These are phyloP conservation scores for Pseudocercospora fijiensis DNA, from an alignment of 2,329 filamentous ascomycete genomes.

Conservation along the genomic window DNA sequence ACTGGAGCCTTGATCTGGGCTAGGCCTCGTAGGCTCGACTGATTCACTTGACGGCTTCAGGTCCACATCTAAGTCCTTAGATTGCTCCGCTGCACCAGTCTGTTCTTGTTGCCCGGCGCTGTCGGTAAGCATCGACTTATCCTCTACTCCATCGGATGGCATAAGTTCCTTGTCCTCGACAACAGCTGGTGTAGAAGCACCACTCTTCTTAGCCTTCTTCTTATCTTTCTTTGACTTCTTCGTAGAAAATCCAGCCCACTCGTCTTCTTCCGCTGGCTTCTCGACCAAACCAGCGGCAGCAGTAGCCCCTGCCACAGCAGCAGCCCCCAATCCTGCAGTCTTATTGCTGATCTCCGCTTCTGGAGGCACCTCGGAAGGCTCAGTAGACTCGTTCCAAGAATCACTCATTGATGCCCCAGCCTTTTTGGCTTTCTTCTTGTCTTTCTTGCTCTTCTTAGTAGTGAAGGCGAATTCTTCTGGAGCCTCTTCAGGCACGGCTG, in stretches of 20 bases:
- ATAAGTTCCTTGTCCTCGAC: background rate
- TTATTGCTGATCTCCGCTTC: slow-evolving; percentile 8
- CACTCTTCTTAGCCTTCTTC: slow-evolving; percentile 40
- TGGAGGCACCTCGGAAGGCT: slow-evolving; percentile 10
- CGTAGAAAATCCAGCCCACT: slow-evolving; percentile 23
- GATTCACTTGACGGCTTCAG: background rate
- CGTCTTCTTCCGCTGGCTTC: slow-evolving; percentile 20
- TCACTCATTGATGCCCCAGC: slow-evolving; percentile 5
- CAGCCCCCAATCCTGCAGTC: slow-evolving; percentile 11
- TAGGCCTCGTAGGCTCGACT: background rate
- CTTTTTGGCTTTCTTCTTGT: slow-evolving; percentile 36
- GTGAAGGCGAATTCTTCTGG: slow-evolving; percentile 17
- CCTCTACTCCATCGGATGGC: background rate
- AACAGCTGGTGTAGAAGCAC: slow-evolving; percentile 14
- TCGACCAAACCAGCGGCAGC: slow-evolving; percentile 8
- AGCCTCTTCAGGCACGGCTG: slow-evolving; percentile 6
- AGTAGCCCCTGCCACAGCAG: slow-evolving; percentile 13
- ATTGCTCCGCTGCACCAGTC: background rate
- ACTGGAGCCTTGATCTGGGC: slow-evolving; percentile 14
- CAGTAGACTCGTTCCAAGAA: slow-evolving; percentile 7
- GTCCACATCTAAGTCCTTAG: background rate
- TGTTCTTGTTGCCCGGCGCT: background rate
- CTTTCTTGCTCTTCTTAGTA: slow-evolving; percentile 33
- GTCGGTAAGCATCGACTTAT: background rate
- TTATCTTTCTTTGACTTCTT: slow-evolving; percentile 47